Evolutionary conservation across 75 land plant genomes (phyloP), one percentile per base, ranked within the genome.

Genomic region (Chamaecyparis obtusa): DNA sequence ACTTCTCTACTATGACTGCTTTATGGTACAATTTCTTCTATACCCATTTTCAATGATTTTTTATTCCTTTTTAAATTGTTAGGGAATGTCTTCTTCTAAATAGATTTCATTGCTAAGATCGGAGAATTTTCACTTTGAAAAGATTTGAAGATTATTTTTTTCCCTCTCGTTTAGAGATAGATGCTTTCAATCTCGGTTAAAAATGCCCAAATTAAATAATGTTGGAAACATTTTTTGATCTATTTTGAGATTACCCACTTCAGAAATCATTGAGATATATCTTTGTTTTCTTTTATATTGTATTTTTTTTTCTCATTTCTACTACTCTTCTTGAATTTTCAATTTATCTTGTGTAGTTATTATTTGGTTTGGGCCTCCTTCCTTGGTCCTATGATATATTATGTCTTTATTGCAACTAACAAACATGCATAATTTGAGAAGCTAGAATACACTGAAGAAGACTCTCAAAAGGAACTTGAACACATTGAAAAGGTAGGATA

Each of bases 341-440:
- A n/a, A n/a, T n/a, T n/a, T n/a, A n/a, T n/a, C n/a, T n/a, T n/a
- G n/a, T n/a, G n/a, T n/a, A n/a, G n/a, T n/a, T n/a, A n/a, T n/a
- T n/a, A n/a, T n/a, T n/a, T n/a, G n/a, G n/a, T n/a, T n/a, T n/a
- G n/a, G n/a, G n/a, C n/a, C n/a, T n/a, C n/a, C n/a, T n/a, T n/a
- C n/a, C n/a, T n/a, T n/a, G n/a, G n/a, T n/a, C n/a, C 39, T 16
- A 41, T 77, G 46, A 36, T 27, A 54, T 74, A 10, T 30, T 85
- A 41, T 14, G 36, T 17, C 3, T 57, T 87, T 89, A 14, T 89
- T 98, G 89, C 94, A 98, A 99, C 99, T 92, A 99, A 98, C 87
- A 96, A 99, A 86, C 90, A 99, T 27, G 99, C 99, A 21, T 97
- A 98, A 86, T 96, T 98, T 94, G 97, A 95, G 88, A 90, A 88